phyloP scores from a whole-genome alignment of 257 asterid species.

The Solanum pinnatisectum region DNA sequence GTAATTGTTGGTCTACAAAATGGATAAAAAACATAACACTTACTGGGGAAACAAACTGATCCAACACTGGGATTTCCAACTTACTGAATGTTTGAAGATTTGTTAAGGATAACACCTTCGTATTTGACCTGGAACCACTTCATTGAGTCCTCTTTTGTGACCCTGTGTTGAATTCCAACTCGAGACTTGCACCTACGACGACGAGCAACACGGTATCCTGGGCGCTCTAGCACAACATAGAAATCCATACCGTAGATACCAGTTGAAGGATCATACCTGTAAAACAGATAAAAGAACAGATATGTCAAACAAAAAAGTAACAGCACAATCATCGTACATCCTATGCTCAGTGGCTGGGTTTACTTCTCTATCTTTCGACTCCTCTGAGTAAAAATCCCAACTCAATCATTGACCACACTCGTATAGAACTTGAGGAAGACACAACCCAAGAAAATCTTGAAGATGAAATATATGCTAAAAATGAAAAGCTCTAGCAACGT shows the following conservation, averaged over 20 bases:
- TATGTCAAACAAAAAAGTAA: neutral
- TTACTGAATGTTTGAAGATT: conserved; percentile 28
- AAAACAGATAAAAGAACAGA: neutral
- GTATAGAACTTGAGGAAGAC: too few relatives aligned
- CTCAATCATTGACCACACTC: too few relatives aligned
- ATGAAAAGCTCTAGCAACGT: neutral
- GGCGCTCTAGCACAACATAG: conserved; percentile 55
- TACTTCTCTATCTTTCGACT: too few relatives aligned
- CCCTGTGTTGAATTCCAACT: conserved; percentile 78
- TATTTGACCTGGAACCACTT: conserved; percentile 54
- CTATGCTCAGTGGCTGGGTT: too few relatives aligned
- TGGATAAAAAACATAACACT: neutral
- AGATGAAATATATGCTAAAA: too few relatives aligned
- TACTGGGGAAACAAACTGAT: neutral
- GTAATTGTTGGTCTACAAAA: neutral
- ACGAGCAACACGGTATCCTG: conserved; percentile 74
- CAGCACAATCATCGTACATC: neutral
- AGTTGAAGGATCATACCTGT: conserved; percentile 41
- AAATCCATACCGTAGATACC: conserved; percentile 57
- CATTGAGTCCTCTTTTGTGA: conserved; percentile 70
- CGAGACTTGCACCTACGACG: conserved; percentile 77
- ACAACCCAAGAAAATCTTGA: too few relatives aligned
- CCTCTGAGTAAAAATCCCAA: too few relatives aligned
- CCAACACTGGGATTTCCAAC: neutral
- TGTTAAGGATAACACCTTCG: conserved; percentile 50